phyloP scores from a whole-genome alignment of 1,139 yeast genomes.

The Scheffersomyces illinoinensis region DNA sequence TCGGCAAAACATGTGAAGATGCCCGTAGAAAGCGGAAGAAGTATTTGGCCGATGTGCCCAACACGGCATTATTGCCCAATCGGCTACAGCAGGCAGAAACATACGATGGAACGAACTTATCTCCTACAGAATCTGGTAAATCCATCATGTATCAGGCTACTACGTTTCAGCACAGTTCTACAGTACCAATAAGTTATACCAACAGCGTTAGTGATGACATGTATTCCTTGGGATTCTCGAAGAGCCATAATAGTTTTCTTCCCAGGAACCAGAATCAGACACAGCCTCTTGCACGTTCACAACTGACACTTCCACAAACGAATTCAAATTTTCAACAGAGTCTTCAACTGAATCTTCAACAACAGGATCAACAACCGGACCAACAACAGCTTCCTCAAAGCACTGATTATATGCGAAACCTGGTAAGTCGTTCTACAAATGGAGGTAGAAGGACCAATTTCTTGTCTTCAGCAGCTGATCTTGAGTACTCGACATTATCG shows the following conservation, averaged over 20 bases:
- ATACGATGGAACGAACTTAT: slow-evolving; percentile 5
- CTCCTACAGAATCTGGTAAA: neutral
- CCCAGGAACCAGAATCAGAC: neutral
- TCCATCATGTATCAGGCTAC: slow-evolving; percentile 1
- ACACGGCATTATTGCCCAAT: neutral
- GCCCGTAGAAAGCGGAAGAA: slow-evolving; percentile 88
- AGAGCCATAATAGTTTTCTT: neutral
- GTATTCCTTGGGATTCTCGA: neutral
- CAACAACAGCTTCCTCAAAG: slow-evolving; percentile 1
- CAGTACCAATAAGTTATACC: slow-evolving; percentile 2
- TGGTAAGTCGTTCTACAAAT: neutral
- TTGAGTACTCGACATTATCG: slow-evolving; percentile 79
- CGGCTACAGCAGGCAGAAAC: neutral
- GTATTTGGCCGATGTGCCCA: slow-evolving; percentile 64
- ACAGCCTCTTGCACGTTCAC: neutral
- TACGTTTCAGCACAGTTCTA: slow-evolving; percentile 7
- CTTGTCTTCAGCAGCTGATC: slow-evolving; percentile 74
- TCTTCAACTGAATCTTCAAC: neutral
- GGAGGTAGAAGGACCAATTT: slow-evolving; percentile 39
- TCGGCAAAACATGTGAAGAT: slow-evolving; percentile 76
- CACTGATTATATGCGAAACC: neutral
- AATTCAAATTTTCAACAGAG: neutral
- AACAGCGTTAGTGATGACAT: neutral
- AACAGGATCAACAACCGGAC: neutral
- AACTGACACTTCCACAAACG: neutral